phyloP scores from a whole-genome alignment of 1,284 basidiomycete genomes.

The Lentinula novae-zelandiae region DNA sequence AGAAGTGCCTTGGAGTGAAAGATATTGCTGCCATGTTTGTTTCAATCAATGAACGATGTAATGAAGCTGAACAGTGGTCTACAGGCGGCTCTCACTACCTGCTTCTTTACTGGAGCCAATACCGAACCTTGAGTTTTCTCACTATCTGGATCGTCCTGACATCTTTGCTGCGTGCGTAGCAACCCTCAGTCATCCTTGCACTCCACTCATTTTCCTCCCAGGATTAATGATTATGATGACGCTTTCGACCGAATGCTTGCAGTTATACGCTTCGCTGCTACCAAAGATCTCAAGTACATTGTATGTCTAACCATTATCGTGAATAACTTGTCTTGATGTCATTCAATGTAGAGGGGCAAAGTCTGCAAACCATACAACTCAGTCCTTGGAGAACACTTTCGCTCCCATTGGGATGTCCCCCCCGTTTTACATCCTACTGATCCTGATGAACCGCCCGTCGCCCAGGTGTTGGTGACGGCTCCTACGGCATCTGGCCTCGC shows the following conservation, averaged over 20 bases:
- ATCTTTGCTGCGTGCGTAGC: constrained; percentile 74
- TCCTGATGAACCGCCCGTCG: constrained; percentile 41
- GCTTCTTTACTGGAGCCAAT: constrained; percentile 89
- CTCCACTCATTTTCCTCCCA: constrained; percentile 23
- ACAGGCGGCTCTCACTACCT: constrained; percentile 83
- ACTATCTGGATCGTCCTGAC: constrained; percentile 92
- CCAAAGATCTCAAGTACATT: constrained; percentile 94
- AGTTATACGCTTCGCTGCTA: constrained; percentile 84
- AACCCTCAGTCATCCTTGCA: neutral
- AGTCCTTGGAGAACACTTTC: constrained; percentile 89
- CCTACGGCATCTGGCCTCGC: constrained; percentile 24
- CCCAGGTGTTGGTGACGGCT: constrained; percentile 40
- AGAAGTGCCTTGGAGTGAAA: constrained; percentile 85
- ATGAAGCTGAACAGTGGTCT: neutral
- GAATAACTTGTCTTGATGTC: neutral
- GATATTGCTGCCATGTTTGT: constrained; percentile 87
- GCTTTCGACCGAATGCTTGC: constrained; percentile 92
- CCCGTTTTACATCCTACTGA: constrained; percentile 55
- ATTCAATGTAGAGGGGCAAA: constrained; percentile 64
- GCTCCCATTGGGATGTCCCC: constrained; percentile 81
- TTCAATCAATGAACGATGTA: neutral
- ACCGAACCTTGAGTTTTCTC: constrained; percentile 95
- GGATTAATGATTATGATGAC: constrained; percentile 87
- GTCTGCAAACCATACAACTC: constrained; percentile 97
- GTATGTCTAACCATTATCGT: constrained; percentile 37